A percentile compares a stretch with the other conserved stretches of the same genome.
These are phyloP conservation scores for Brassica hybrid DNA, from an alignment of 441 rosid species.

Conservation along the genomic window DNA sequence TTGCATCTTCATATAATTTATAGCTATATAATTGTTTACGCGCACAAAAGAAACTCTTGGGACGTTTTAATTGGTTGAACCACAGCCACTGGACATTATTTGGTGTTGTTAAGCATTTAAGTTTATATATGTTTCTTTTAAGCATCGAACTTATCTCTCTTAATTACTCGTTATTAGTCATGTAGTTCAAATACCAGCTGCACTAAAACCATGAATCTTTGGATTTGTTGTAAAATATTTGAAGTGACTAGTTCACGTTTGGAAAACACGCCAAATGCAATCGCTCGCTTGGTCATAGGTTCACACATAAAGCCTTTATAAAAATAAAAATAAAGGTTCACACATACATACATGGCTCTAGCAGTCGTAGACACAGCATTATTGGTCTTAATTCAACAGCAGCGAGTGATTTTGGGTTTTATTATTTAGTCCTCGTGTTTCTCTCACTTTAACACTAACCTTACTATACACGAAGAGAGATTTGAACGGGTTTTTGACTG, in stretches of 20 bases:
- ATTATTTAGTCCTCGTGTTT: slow-evolving; percentile 36
- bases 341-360: slow-evolving; percentile 28
- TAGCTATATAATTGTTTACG: too few species aligned
- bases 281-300: slow-evolving; percentile 27
- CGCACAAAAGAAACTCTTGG: not conserved
- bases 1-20: too few species aligned
- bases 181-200: not conserved
- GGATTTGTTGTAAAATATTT: not conserved
- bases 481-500: slow-evolving; percentile 15
- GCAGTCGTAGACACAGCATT: slow-evolving; percentile 20
- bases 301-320: slow-evolving; percentile 18
- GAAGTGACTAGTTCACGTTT: not conserved
- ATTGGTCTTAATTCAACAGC: slow-evolving; percentile 36
- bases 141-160: not conserved
- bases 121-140: not conserved
- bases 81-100: not conserved
- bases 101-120: too few species aligned
- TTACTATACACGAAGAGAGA: not conserved
- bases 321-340: too few species aligned
- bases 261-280: slow-evolving; percentile 29
- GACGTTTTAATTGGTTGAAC: too few species aligned
- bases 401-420: slow-evolving; percentile 33
- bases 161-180: not conserved
- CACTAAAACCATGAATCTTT: slow-evolving; percentile 11
- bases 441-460: not conserved